Conservation (phyloP, 1,284 basidiomycete genomes). For the Salmacisia buchloeana region DNA sequence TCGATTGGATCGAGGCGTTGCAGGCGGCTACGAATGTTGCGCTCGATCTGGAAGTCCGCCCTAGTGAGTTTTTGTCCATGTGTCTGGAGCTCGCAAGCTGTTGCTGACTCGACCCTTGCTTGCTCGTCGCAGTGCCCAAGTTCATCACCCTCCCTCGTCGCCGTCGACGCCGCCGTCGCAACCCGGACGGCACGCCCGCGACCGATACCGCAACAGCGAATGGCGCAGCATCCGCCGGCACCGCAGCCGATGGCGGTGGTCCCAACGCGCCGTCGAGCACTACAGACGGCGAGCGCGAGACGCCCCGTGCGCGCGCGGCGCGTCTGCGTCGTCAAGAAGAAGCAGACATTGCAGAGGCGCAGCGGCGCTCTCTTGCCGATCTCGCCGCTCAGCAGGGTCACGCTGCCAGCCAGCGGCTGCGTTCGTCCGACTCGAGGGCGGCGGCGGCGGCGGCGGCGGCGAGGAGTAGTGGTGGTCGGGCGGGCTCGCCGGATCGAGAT, state of each 20-base stretch:
- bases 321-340: slow-evolving; percentile 17
- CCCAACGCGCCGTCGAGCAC: background rate
- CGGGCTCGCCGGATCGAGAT: slow-evolving; percentile 19
- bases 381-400: background rate
- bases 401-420: background rate
- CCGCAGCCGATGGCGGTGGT: background rate
- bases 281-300: slow-evolving; percentile 15
- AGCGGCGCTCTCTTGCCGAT: slow-evolving; percentile 36
- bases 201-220: slow-evolving; percentile 12
- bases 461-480: background rate
- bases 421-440: too few relatives aligned
- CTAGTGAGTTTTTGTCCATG: slow-evolving; percentile 31
- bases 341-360: slow-evolving; percentile 39
- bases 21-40: slow-evolving; percentile 91
- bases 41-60: slow-evolving; percentile 79
- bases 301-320: background rate
- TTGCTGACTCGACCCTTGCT: background rate
- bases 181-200: slow-evolving; percentile 21
- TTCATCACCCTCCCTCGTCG: slow-evolving; percentile 48
- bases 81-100: background rate
- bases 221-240: too few relatives aligned
- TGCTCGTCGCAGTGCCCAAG: slow-evolving; percentile 35
- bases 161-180: slow-evolving; percentile 33
- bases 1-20: slow-evolving; percentile 93
- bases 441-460: slow-evolving; percentile 7